Base-by-base conservation (phyloP, 805 yeast genomes). In the Grigorovia transvaalensis region DNA sequence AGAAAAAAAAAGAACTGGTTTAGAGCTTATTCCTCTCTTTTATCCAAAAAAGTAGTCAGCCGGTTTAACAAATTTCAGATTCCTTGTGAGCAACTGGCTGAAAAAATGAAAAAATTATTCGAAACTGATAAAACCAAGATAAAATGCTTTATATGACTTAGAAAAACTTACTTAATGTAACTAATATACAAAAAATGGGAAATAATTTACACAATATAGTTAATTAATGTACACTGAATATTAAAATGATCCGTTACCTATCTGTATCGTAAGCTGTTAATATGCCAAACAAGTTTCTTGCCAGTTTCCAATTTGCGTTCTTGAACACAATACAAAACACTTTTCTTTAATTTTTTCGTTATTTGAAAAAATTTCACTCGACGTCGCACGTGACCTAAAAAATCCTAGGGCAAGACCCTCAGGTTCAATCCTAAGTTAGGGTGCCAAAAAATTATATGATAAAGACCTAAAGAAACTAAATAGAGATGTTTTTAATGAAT, bases 401-500 rank as follows among this genome's bases (percentile, higher is more conserved):
- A 9, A n/a, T n/a, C n/a, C n/a, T n/a, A n/a, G n/a, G n/a, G n/a
- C n/a, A n/a, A n/a, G n/a, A 6, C 27, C 3, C 27, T 3, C 27
- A 4, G 6, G 6, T 23, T 23, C 27, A 23, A 33, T 8, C 38
- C 15, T 13, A 33, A 33, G 9, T 33, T 33, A 12, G 12, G 38
- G 15, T 8, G 3, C 12, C 15, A 8, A 3, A 13, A 4, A 33
- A 33, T 12, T 9, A 46, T 18, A 9, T 19, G 15, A 30, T 8
- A 15, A 20, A 42, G 41, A 18, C 42, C 27, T 23, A 23, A 30
- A 19, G 15, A 30, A 29, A 29, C n/a, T n/a, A 44, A 44, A n/a
- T 20, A 35, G 17, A 49, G 44, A 29, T 46, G 46, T 44, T 52
- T 47, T 45, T 48, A 55, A 53, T 53, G 57, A 55, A 55, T 55